These are phyloP conservation scores for Skeletonema tropicum DNA, from an alignment of 108 stramenopile species.

Conservation along the genomic window DNA sequence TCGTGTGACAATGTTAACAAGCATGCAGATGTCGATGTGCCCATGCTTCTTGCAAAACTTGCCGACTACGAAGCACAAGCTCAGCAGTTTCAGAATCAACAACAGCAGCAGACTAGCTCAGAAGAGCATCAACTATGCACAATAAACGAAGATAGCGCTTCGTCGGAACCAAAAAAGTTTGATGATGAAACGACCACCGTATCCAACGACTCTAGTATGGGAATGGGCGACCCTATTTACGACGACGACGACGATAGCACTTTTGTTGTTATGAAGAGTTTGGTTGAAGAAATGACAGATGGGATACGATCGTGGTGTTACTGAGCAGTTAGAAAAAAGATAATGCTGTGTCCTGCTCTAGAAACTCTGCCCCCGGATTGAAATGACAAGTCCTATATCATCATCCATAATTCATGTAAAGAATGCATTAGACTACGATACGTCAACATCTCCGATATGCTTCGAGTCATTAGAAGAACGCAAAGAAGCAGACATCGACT, in stretches of 20 bases:
- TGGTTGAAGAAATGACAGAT: constrained; percentile 5
- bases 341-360: background rate
- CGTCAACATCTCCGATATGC: background rate
- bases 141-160: background rate
- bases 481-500: background rate
- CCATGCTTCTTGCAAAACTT: constrained; percentile 41
- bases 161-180: background rate
- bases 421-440: background rate
- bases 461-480: background rate
- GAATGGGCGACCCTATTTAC: background rate
- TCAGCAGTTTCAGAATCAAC: constrained; percentile 13
- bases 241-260: background rate
- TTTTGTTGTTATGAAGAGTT: constrained; percentile 4
- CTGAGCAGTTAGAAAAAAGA: background rate
- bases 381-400: background rate
- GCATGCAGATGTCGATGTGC: constrained; percentile 31
- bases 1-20: constrained; percentile 34
- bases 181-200: background rate
- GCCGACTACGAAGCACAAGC: constrained; percentile 16
- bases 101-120: constrained; percentile 18
- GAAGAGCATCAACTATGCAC: background rate
- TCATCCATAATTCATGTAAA: background rate
- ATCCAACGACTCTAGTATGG: background rate
- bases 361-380: background rate
- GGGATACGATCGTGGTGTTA: constrained; percentile 2